phyloP scores from a whole-genome alignment of 257 asterid species.

The Haberlea rhodopensis region DNA sequence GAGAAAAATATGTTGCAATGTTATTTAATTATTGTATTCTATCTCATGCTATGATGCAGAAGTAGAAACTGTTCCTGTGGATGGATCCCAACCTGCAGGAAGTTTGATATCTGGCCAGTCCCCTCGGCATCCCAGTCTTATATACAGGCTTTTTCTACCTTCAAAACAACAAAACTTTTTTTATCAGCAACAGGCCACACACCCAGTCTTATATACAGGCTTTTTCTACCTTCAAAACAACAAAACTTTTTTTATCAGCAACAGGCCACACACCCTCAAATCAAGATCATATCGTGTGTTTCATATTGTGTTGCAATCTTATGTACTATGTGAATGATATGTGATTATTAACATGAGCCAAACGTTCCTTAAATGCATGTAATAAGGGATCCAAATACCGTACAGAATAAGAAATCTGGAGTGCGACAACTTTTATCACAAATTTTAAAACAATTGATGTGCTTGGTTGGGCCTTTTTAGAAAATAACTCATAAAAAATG shows the following conservation, averaged over 20 bases:
- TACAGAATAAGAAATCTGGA: neutral
- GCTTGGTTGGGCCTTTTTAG: too few relatives aligned
- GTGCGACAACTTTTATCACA: neutral
- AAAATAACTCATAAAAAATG: too few relatives aligned
- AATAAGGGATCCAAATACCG: neutral
- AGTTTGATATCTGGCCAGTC: slow-evolving; percentile 96
- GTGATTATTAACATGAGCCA: neutral
- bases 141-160: slow-evolving; percentile 79
- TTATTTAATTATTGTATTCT: neutral
- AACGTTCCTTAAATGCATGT: neutral
- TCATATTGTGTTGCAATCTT: neutral
- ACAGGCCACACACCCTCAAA: slow-evolving; percentile 34
- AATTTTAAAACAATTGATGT: too few relatives aligned
- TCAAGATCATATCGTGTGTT: neutral
- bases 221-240: slow-evolving; percentile 54
- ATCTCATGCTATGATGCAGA: slow-evolving; percentile 14
- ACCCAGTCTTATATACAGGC: slow-evolving; percentile 80
- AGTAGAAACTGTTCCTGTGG: slow-evolving; percentile 30
- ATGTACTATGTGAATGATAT: neutral
- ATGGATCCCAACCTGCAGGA: slow-evolving; percentile 66
- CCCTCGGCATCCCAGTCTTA: slow-evolving; percentile 88
- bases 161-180: neutral
- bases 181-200: neutral
- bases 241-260: neutral
- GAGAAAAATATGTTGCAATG: too few relatives aligned